phyloP scores from a whole-genome alignment of 2,329 filamentous ascomycete species.

The Cryoendolithus antarcticus region DNA sequence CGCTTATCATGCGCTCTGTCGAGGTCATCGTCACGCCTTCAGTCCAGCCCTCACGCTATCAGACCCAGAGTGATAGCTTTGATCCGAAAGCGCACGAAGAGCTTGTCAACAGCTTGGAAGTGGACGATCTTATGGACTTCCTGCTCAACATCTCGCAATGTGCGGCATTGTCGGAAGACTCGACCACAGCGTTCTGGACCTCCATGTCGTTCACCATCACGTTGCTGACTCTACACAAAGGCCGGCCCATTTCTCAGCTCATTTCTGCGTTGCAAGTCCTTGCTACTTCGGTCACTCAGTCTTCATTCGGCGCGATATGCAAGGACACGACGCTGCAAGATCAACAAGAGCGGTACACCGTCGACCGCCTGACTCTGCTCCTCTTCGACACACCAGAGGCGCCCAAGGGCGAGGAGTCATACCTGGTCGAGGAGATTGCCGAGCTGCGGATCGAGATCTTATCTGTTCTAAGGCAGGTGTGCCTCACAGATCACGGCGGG shows the following conservation, averaged over 20 bases:
- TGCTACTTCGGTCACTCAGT: constrained; percentile 50
- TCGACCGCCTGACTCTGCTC: constrained; percentile 52
- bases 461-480: constrained; percentile 43
- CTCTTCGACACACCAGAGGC: constrained; percentile 44
- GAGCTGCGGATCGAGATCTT: constrained; percentile 35
- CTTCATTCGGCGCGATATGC: constrained; percentile 54
- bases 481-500: constrained; percentile 49
- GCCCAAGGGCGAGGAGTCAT: constrained; percentile 29
- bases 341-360: constrained; percentile 32
- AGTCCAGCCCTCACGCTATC: constrained; percentile 24
- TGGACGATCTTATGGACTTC: constrained; percentile 50
- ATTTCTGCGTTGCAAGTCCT: constrained; percentile 53
- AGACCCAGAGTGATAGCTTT: constrained; percentile 12
- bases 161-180: constrained; percentile 11
- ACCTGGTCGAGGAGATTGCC: constrained; percentile 29
- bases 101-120: constrained; percentile 49
- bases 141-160: constrained; percentile 46
- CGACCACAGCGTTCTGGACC: constrained; percentile 50
- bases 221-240: constrained; percentile 53
- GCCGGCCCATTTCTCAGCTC: constrained; percentile 53
- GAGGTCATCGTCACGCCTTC: constrained; percentile 44
- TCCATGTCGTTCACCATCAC: constrained; percentile 54
- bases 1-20: constrained; percentile 32
- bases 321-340: constrained; percentile 30
- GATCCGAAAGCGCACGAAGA: constrained; percentile 24